Conservation (phyloP, 2,329 filamentous ascomycete genomes). For the Fusarium buxicola region DNA sequence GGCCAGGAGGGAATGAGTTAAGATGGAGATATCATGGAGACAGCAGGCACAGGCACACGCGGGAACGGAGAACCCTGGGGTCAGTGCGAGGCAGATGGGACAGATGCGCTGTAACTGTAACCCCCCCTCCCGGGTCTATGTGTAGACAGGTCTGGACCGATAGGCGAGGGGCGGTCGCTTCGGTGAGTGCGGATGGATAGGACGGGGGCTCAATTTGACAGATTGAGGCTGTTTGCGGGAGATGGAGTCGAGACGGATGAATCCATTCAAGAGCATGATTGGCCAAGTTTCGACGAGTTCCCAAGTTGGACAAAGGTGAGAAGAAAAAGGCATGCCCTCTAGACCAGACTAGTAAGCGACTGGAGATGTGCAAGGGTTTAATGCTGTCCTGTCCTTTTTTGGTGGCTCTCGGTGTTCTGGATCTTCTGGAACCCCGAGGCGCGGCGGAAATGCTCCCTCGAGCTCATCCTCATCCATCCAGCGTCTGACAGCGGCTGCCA, state of each 20-base stretch:
- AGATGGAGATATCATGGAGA: conserved; percentile 1
- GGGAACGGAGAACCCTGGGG: conserved; percentile 6
- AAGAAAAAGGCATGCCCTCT: too few species aligned
- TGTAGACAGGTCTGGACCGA: conserved; percentile 26
- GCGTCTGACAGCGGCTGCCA: conserved; percentile 13
- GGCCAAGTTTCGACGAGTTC: background rate
- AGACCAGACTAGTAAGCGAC: background rate
- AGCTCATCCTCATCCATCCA: background rate
- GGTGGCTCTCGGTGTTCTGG: conserved; percentile 19
- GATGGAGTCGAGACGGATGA: background rate
- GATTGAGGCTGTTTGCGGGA: background rate
- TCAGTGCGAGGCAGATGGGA: conserved; percentile 3
- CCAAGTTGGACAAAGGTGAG: background rate
- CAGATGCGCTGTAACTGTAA: conserved; percentile 17
- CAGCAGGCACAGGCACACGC: background rate
- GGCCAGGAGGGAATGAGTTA: conserved; percentile 12
- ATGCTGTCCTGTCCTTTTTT: background rate
- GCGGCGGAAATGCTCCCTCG: conserved; percentile 11
- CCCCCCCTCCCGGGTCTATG: conserved; percentile 1
- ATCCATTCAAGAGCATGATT: background rate
- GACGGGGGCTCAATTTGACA: conserved; percentile 1
- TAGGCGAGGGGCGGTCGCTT: conserved; percentile 34
- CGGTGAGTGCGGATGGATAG: conserved; percentile 23
- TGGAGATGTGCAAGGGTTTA: conserved; percentile 2
- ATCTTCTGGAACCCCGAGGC: conserved; percentile 29